Conservation (phyloP, 371 early-diverging fungal genomes). For the Coemansia sp. region DNA sequence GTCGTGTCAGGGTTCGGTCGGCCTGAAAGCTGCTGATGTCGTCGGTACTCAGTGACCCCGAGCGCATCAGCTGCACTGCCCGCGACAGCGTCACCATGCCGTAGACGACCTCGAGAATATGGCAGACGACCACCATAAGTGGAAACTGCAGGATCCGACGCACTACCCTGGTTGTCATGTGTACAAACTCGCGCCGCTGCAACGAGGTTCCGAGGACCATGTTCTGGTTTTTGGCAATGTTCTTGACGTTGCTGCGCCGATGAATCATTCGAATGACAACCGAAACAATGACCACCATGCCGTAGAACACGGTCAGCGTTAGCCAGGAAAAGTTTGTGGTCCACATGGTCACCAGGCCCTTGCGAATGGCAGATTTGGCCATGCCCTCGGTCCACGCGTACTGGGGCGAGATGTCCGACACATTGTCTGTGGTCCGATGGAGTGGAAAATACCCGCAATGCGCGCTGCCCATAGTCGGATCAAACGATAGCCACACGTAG, state of each 20-base stretch:
- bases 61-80: conserved; percentile 22
- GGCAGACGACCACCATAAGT: conserved; percentile 41
- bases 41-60: conserved; percentile 2
- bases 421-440: conserved; percentile 18
- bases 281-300: conserved; percentile 36
- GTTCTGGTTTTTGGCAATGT: conserved; percentile 11
- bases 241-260: conserved; percentile 16
- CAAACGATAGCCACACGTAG: conserved; percentile 37
- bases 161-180: conserved; percentile 26
- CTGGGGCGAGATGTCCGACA: not conserved
- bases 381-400: conserved; percentile 18
- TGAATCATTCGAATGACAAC: conserved; percentile 40
- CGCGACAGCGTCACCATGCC: conserved; percentile 27
- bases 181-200: conserved; percentile 31
- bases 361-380: conserved; percentile 29
- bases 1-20: conserved; percentile 24
- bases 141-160: conserved; percentile 47
- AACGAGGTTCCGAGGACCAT: conserved; percentile 18
- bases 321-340: conserved; percentile 45
- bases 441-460: conserved; percentile 40
- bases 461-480: conserved; percentile 33
- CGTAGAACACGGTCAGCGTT: conserved; percentile 42
- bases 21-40: not conserved
- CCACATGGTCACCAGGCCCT: conserved; percentile 43
- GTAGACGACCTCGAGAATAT: conserved; percentile 41